phyloP scores from a whole-genome alignment of 2,329 filamentous ascomycete species.

The Chalaropsis thielavioides region DNA sequence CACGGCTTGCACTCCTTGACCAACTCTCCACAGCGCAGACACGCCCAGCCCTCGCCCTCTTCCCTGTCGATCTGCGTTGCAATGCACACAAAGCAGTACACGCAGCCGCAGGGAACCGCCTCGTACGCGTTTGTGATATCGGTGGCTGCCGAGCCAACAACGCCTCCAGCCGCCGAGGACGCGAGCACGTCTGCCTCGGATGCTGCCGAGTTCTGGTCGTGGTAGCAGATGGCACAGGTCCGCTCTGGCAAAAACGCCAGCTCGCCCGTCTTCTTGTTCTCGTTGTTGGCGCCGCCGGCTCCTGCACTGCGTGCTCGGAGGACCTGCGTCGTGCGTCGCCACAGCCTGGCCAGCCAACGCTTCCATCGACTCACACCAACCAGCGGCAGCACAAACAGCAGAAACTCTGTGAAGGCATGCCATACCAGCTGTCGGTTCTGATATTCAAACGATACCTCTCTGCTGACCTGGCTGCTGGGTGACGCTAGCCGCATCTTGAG shows the following conservation, averaged over 20 bases:
- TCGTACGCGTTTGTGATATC: constrained; percentile 96
- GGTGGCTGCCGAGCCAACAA: constrained; percentile 75
- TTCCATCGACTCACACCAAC: constrained; percentile 89
- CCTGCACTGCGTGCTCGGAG: constrained; percentile 27
- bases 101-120: constrained; percentile 71
- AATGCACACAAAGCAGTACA: constrained; percentile 96
- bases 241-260: constrained; percentile 76
- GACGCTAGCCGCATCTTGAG: constrained; percentile 74
- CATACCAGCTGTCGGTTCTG: constrained; percentile 94
- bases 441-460: constrained; percentile 94
- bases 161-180: constrained; percentile 55
- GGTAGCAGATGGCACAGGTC: constrained; percentile 93
- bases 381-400: constrained; percentile 94
- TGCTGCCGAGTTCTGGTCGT: constrained; percentile 66
- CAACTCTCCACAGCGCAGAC: constrained; percentile 71
- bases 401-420: constrained; percentile 98
- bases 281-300: constrained; percentile 24
- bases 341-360: constrained; percentile 73
- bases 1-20: constrained; percentile 81
- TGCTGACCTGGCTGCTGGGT: constrained; percentile 67
- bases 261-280: constrained; percentile 51
- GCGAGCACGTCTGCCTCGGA: constrained; percentile 65
- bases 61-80: constrained; percentile 79
- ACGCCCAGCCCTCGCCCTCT: constrained; percentile 88
- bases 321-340: constrained; percentile 62